phyloP scores from a whole-genome alignment of 306 rosid species.

The Lotus japonicus region DNA sequence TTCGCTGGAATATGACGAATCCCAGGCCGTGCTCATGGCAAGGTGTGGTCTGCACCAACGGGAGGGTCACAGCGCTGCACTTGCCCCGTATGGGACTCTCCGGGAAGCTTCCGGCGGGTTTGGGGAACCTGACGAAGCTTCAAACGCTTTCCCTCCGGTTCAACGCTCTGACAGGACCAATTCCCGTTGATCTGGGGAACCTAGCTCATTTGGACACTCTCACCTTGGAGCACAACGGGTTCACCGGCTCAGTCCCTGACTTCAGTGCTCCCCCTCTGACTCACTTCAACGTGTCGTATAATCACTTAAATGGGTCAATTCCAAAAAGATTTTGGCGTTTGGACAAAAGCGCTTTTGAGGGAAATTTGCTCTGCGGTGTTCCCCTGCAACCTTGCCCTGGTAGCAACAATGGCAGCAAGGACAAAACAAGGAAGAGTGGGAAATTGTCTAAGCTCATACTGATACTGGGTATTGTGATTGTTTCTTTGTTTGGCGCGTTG shows the following conservation, averaged over 20 bases:
- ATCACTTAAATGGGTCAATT: constrained; percentile 52
- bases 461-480: constrained; percentile 83
- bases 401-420: background rate
- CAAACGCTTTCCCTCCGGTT: constrained; percentile 58
- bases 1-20: constrained; percentile 44
- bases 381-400: constrained; percentile 52
- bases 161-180: constrained; percentile 49
- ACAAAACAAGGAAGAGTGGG: no score
- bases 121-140: constrained; percentile 66
- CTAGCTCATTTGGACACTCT: constrained; percentile 47
- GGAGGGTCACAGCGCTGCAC: constrained; percentile 44
- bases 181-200: constrained; percentile 48
- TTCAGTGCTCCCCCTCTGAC: constrained; percentile 27
- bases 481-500: constrained; percentile 36
- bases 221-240: constrained; percentile 40
- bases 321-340: constrained; percentile 38
- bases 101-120: constrained; percentile 59
- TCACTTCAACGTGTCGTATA: constrained; percentile 65
- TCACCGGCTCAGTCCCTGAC: constrained; percentile 60
- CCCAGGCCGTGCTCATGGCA: constrained; percentile 55
- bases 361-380: constrained; percentile 74
- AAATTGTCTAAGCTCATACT: no score
- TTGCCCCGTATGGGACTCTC: constrained; percentile 58
- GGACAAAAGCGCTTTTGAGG: constrained; percentile 33
- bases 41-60: constrained; percentile 43